Base-by-base conservation (phyloP, 2,329 filamentous ascomycete species). In the Penicillium sp. region DNA sequence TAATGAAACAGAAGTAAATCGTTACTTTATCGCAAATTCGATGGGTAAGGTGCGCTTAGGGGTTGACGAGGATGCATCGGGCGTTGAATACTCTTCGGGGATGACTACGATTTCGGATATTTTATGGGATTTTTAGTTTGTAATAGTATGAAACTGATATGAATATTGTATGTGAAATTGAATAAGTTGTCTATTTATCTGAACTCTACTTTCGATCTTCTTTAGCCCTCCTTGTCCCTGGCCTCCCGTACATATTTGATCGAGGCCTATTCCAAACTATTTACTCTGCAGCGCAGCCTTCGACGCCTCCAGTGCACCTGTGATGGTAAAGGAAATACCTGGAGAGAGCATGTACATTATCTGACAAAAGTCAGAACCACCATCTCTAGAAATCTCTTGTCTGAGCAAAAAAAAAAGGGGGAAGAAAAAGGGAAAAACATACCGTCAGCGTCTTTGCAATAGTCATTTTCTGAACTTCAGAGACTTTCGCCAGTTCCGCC, bases 391-490 rank as follows among this genome's bases (percentile, higher is more conserved):
- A 29, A 41, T 9, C 8, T 38, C 9, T 15, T 11, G 31, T 35
- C 31, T 6, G 13, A 13, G 31, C 13, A 9, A 13, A 35, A 41
- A 41, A 3, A 15, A n/a, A n/a, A n/a, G n/a, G n/a, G 21, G 21
- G 21, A 2, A 21, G 2, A 4, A 5, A 52, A 79, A 30, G 81
- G 11, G 17, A 11, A 4, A 50, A 8, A 69, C 77, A 67, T 67
- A 83, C 80, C 26, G 79, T 82, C 68, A 85, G 70, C 30, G 84
- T 81, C 63, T 85, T 85, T 1, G 83, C 82, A 67, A 86, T 83
- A 13, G 77, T 79, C 79, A 84, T 82, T 73, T 84, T 85, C 70
- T 84, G 79, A 35, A 70, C 66, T 51, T 82, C 78, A 26, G 78
- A 72, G 5, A 76, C 72, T 50, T 75, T 72, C 7, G 76, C 73